Base-by-base conservation (phyloP, 768 basidiomycete genomes). In the Lactarius indigo region DNA sequence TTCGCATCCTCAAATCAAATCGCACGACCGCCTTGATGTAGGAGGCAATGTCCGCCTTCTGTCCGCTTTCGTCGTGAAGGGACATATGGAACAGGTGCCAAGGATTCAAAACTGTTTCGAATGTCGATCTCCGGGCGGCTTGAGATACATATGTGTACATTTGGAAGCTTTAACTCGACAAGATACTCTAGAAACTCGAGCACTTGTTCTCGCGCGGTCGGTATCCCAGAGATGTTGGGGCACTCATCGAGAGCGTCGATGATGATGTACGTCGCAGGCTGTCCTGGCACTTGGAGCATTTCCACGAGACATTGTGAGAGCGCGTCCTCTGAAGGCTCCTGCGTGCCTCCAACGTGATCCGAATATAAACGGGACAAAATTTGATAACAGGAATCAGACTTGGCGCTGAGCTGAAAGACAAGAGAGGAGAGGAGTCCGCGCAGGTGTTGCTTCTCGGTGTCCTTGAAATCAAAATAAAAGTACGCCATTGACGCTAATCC, bases 221-320 rank as follows among this genome's bases (percentile, higher is more conserved):
- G 37, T 2, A 28, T n/a, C 3, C 39, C 39, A 18, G 39, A 17
- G 1, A 23, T 42, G 5, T 20, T 42, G 4, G 59, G 64, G 42
- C 59, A 65, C 15, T 60, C 64, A 26, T 65, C 64, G 2, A 65
- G 52, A 28, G 59, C 64, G 26, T 65, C 64, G 0, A 65, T 18
- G 7, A 61, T n/a, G 3, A 61, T 56, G 28, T 47, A 47, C 6
- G 23, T 33, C 15, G 59, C 31, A 0, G 52, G 37, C 18, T 65
- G 26, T n/a, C 52, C 52, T 5, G 52, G 39, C 8, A n/a, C n/a
- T 35, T 15, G 18, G 18, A 61, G 31, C 52, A 65, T 47, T 10
- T 56, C 41, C 20, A 31, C 33, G 3, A 65, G 54, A 56, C 64
- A 65, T 26, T 56, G 41, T 2, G 15, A 2, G 12, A 65, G 59